A percentile compares a stretch with the other conserved stretches of the same genome.
These are phyloP conservation scores for Knufia petricola DNA, from an alignment of 2,329 filamentous ascomycete species.

Conservation along the genomic window DNA sequence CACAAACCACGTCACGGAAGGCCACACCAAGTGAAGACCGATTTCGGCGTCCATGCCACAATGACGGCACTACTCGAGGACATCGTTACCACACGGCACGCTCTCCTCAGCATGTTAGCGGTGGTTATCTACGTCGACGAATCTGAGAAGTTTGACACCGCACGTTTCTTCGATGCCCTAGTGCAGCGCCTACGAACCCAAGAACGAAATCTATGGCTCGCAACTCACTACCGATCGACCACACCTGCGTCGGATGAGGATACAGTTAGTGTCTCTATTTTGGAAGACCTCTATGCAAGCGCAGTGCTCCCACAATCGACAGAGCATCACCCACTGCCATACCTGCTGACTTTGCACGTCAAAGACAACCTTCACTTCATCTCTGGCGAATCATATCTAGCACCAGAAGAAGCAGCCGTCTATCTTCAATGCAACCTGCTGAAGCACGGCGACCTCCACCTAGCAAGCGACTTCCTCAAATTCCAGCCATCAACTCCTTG, in stretches of 20 bases:
- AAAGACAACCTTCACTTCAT: conserved; percentile 38
- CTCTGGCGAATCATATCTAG: conserved; percentile 40
- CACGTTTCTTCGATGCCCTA: conserved; percentile 52
- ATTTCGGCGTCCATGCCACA: conserved; percentile 49
- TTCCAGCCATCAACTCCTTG: conserved; percentile 50
- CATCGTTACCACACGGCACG: conserved; percentile 59
- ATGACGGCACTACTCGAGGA: conserved; percentile 72
- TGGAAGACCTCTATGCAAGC: conserved; percentile 36
- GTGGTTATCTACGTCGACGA: conserved; percentile 78
- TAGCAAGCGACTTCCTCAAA: conserved; percentile 58
- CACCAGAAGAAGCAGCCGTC: conserved; percentile 52
- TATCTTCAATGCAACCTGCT: conserved; percentile 60
- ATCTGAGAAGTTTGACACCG: conserved; percentile 52
- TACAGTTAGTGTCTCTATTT: conserved; percentile 28
- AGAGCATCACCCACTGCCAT: conserved; percentile 32
- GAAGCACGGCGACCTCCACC: conserved; percentile 56
- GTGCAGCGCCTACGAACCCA: conserved; percentile 62
- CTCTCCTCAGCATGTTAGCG: conserved; percentile 73
- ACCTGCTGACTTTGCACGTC: conserved; percentile 34
- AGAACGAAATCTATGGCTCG: conserved; percentile 59
- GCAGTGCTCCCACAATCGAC: conserved; percentile 35
- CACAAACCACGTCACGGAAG: neutral
- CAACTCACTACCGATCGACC: conserved; percentile 33
- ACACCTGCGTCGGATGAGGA: conserved; percentile 25
- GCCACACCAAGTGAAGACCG: conserved; percentile 7